Evolutionary conservation across 306 rosid genomes (phyloP).

Genomic region (Medicago ruthenica): DNA sequence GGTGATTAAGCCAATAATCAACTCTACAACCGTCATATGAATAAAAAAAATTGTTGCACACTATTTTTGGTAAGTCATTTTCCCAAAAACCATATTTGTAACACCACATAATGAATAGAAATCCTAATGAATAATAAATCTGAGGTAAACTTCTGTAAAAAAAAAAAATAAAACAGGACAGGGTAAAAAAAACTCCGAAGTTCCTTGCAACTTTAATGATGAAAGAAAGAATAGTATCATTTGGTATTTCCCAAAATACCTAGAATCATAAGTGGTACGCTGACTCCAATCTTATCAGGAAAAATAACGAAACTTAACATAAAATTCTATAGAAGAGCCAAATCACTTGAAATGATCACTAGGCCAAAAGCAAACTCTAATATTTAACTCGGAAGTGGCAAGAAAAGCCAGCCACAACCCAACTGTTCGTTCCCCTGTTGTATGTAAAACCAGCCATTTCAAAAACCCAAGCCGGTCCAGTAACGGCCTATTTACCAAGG

Average conservation of each 20-base stretch:
- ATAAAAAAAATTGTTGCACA: constrained; percentile 8
- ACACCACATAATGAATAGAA: neutral
- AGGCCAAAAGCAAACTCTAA: constrained; percentile 40
- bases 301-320: constrained; percentile 45
- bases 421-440: constrained; percentile 37
- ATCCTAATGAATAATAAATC: constrained; percentile 27
- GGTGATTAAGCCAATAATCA: neutral
- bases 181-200: constrained; percentile 35
- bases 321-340: constrained; percentile 32
- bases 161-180: constrained; percentile 14
- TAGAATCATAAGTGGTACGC: constrained; percentile 33
- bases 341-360: constrained; percentile 43
- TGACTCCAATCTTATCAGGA: constrained; percentile 45
- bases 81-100: constrained; percentile 25
- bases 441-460: constrained; percentile 55
- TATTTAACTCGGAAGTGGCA: constrained; percentile 48
- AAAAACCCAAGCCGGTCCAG: constrained; percentile 51
- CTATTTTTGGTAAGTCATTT: constrained; percentile 14
- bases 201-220: constrained; percentile 35
- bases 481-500: constrained; percentile 48
- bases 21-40: neutral
- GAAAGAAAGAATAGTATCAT: constrained; percentile 37
- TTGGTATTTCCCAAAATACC: constrained; percentile 54
- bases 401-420: constrained; percentile 44
- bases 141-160: neutral